phyloP scores from a whole-genome alignment of 441 rosid species.

The Eruca vesicaria region DNA sequence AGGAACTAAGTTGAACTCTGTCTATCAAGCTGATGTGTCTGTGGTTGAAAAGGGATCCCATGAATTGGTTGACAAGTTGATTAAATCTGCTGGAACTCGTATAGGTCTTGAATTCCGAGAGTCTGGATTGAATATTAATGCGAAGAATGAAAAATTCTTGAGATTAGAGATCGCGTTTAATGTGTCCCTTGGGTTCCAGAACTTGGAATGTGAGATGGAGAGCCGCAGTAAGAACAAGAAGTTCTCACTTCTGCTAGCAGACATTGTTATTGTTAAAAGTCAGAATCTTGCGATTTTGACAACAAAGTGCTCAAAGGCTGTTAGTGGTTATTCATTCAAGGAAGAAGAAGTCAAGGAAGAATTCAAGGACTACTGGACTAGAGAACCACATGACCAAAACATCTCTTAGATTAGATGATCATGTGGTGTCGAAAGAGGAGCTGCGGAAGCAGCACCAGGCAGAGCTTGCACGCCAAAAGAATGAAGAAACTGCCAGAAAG shows the following conservation, averaged over 20 bases:
- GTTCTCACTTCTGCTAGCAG: conserved; percentile 73
- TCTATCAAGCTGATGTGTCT: conserved; percentile 62
- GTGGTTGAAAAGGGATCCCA: conserved; percentile 73
- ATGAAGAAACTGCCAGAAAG: conserved; percentile 84
- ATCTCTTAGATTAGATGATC: conserved; percentile 80
- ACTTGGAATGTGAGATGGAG: conserved; percentile 53
- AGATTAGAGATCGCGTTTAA: conserved; percentile 72
- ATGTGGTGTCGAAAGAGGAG: conserved; percentile 90
- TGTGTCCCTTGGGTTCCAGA: conserved; percentile 85
- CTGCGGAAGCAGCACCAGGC: conserved; percentile 90
- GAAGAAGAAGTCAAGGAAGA: conserved; percentile 57
- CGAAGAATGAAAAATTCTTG: conserved; percentile 70
- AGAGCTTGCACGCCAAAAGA: conserved; percentile 87
- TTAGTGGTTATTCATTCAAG: conserved; percentile 79
- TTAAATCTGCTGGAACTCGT: conserved; percentile 89
- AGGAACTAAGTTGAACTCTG: conserved; percentile 56
- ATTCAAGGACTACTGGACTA: conserved; percentile 41
- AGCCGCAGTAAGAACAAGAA: conserved; percentile 60
- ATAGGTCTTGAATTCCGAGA: conserved; percentile 93
- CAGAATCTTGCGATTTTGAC: conserved; percentile 59
- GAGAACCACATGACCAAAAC: conserved; percentile 60
- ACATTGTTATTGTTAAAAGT: conserved; percentile 71
- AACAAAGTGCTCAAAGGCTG: conserved; percentile 60
- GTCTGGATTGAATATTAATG: conserved; percentile 71
- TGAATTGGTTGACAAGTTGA: conserved; percentile 60